Base-by-base conservation (phyloP, 2,329 filamentous ascomycete species). In the Ophiocordyceps camponoti-leonardi region DNA sequence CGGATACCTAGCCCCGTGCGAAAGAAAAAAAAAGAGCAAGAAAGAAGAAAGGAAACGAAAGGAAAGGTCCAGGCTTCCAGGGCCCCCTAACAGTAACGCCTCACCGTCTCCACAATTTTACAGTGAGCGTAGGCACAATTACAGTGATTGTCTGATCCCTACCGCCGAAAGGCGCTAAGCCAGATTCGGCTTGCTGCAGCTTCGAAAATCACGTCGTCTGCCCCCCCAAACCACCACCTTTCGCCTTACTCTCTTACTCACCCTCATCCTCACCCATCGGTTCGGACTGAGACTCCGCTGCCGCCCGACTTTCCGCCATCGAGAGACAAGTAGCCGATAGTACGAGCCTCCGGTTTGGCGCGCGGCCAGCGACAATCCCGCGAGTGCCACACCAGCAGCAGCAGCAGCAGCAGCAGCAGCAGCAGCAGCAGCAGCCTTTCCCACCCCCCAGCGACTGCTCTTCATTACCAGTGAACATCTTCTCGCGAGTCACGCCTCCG, bases 101-200 rank as follows among this genome's bases (percentile, higher is more conserved):
- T 44, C n/a, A 26, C 39, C 40, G 19, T 41, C 39, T 16, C 39
- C 40, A 41, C 20, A 19, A 12, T 39, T 11, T 39, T 39, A 39
- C 35, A 39, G 35, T 8, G 35, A 14, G 18, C 35, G n/a, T 19
- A 28, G 26, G 26, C 26, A 11, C 26, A 28, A 28, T 6, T 28
- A 39, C 35, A 39, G 35, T 39, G 35, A 18, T 7, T 20, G n/a
- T 39, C n/a, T 39, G 35, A 39, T 39, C 35, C 35, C 35, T 39
- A 18, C 26, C 26, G 33, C 35, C n/a, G 12, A 22, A 30, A 46
- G n/a, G 47, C 59, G 55, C 61, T 63, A 62, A 49, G 49, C 61
- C 59, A 42, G 54, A 58, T 57, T 44, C 50, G 59, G 59, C 51
- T 49, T 46, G 48, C 51, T 52, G 53, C 50, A 58, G 55, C 54